phyloP scores from a whole-genome alignment of 345 rosid species.

The Syzygium grande region DNA sequence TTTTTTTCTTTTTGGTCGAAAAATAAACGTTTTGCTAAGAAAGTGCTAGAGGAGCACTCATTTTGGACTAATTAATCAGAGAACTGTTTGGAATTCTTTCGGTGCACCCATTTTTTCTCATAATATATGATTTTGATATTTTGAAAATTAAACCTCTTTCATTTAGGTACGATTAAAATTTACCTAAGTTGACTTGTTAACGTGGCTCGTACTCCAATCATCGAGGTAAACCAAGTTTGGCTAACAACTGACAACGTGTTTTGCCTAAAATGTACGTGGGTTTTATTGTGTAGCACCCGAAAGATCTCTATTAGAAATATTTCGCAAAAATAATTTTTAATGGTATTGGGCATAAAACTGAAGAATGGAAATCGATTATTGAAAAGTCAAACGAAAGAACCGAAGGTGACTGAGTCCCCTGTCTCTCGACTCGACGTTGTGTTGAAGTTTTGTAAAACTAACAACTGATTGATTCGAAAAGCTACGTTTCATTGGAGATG shows the following conservation, averaged over 20 bases:
- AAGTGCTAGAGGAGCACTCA: not conserved
- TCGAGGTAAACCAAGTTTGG: not conserved
- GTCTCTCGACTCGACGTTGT: not conserved
- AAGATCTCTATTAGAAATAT: not conserved
- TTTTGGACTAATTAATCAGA: not conserved
- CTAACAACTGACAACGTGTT: not conserved
- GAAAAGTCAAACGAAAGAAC: not conserved
- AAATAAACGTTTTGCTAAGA: not conserved
- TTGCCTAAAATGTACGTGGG: not conserved
- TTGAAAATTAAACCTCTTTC: not conserved
- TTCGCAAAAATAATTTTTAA: not conserved
- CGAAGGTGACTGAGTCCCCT: not conserved
- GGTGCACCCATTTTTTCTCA: not conserved
- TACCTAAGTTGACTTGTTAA: not conserved
- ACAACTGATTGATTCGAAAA: not conserved
- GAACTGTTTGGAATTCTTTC: not conserved
- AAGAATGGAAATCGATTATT: not conserved
- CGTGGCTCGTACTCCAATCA: not conserved
- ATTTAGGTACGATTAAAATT: not conserved
- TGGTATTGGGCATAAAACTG: not conserved
- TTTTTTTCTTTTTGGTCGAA: too few species aligned
- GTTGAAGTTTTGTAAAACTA: not conserved
- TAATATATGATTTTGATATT: not conserved
- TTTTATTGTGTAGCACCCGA: accelerated
- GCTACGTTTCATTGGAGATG: not conserved